Percentiles rank a stretch among this genome's conserved stretches.
Evolutionary conservation across 805 yeast species (phyloP).

Genomic region (Candida maesae): DNA sequence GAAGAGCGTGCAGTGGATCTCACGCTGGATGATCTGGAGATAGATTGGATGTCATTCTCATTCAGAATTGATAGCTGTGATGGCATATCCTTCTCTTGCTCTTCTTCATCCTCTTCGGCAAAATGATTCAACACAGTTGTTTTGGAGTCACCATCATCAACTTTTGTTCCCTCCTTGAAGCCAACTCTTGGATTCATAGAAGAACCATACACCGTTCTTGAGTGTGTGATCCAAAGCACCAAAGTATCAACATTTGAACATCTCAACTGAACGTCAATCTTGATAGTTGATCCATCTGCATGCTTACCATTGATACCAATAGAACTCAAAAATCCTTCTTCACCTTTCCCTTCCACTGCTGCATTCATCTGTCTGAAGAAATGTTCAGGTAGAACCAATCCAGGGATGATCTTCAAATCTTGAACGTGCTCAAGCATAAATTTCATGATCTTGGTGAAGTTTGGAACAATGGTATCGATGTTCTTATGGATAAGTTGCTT

Average conservation of each 20-base stretch:
- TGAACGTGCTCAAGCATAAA: conserved; percentile 34
- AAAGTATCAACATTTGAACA: conserved; percentile 55
- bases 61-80: conserved; percentile 38
- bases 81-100: conserved; percentile 32
- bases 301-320: conserved; percentile 68
- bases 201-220: conserved; percentile 40
- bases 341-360: conserved; percentile 30
- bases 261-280: conserved; percentile 77
- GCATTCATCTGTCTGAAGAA: conserved; percentile 66
- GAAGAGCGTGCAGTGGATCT: conserved; percentile 20
- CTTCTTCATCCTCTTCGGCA: conserved; percentile 29
- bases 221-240: conserved; percentile 84
- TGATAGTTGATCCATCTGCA: conserved; percentile 60
- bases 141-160: conserved; percentile 3
- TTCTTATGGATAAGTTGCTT: conserved; percentile 39
- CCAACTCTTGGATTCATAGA: conserved; percentile 17
- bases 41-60: conserved; percentile 32
- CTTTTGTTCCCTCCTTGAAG: conserved; percentile 14
- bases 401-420: conserved; percentile 44
- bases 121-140: conserved; percentile 1
- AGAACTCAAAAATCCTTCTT: conserved; percentile 55
- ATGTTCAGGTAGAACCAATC: conserved; percentile 87
- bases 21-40: conserved; percentile 26
- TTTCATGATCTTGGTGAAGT: conserved; percentile 42
- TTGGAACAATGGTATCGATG: conserved; percentile 59